Base-by-base conservation (phyloP, 2,329 filamentous ascomycete species). In the Metarhizium rileyi region DNA sequence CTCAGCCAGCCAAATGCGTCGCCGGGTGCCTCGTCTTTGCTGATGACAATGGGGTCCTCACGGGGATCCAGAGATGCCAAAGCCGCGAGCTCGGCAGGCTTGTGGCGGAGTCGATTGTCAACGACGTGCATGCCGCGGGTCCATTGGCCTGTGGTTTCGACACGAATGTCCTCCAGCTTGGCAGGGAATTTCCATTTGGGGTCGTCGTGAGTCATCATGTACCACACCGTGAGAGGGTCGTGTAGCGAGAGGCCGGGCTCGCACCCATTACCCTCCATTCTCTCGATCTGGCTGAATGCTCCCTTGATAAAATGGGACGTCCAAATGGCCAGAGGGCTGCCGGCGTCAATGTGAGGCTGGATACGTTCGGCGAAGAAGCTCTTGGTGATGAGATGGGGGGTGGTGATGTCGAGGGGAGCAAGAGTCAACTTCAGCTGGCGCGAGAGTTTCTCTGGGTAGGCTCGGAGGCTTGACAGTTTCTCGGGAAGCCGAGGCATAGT, bases 71-170 rank as follows among this genome's bases (percentile, higher is more conserved):
- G 61, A 54, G 73, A 63, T 59, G 71, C 56, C 44, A 66, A 60
- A 27, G 69, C 60, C 42, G 66, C 64, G 10, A 64, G 59, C 53
- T 72, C 71, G 10, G 68, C 74, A 5, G 72, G 73, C 61, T 80
- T 80, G 54, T 70, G 72, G 48, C 81, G 70, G 35, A 70, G 68
- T 42, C 93, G 77, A 33, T 81, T 76, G 71, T 98, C 93, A 38
- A 90, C 73, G 28, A 97, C 76, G 61, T 90, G 90, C 83, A 93
- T 90, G 1, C 93, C 91, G 50, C 88, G 76, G 43, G 90, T 95
- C 93, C 93, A 98, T 71, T 97, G 93, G 2, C 91, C 93, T 2
- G 79, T 72, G 0, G 90, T 94, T 70, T 98, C 93, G 38, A 98
- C 74, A 20, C 93, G 78, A 50, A 98, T 84, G 64, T 98, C 93